Base-by-base conservation (phyloP, 345 rosid genomes). In the Populus euphratica region DNA sequence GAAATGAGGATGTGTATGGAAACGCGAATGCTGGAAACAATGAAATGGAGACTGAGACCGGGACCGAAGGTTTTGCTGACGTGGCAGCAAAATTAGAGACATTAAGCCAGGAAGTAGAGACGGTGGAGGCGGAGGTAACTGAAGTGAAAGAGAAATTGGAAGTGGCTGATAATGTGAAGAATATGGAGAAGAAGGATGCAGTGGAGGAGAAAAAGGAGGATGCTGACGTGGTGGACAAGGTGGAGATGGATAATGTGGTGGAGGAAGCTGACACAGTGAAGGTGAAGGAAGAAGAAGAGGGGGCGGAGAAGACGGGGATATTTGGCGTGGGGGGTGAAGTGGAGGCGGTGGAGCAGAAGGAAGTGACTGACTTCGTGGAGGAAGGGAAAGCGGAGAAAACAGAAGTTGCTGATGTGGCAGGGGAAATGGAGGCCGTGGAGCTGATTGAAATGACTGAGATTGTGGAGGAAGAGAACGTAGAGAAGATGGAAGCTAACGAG, bases 361-460 rank as follows among this genome's bases (percentile, higher is more conserved):
- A 7, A 18, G 39, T 63, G 5, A 59, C 70, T 4, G 69, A 76
- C 4, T 52, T 11, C 13, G 75, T 38, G 62, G 71, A 41, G 56
- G 80, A 54, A 18, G 33, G 52, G 25, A 75, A 69, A 49, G 67
- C 10, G 31, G 72, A 69, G 20, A n/a, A 72, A 13, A 47, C 31
- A 18, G 76, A 52, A 38, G 74, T 62, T 61, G 75, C 25, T 1
- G 74, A 27, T 21, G 63, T 72, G 38, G 71, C 29, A 29, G 76
- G 79, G 31, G 82, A 69, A 41, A 23, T 7, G 43, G 70, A 61
- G 20, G 68, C 36, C 38, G 81, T 20, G 69, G 81, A 87, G 31
- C 83, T 65, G 69, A 80, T 71, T 14, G 80, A 44, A 70, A 76
- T 76, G 78, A 79, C 44, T 54, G 81, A 79, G 66, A 81, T 33